Base-by-base conservation (phyloP, 2,329 filamentous ascomycete genomes). In the Penicillium sumatraense region DNA sequence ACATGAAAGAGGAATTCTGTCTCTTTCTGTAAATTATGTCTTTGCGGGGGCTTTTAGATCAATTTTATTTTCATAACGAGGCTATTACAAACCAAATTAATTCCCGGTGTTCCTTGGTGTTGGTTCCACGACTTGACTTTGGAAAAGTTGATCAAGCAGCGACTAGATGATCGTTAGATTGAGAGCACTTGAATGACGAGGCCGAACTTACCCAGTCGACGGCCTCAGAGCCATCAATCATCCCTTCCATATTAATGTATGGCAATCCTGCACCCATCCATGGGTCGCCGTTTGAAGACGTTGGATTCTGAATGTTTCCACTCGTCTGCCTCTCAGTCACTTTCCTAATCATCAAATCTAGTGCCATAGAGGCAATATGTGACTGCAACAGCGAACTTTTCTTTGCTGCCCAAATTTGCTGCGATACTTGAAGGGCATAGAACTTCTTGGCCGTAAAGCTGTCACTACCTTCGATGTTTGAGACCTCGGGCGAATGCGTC, bases 161-260 rank as follows among this genome's bases (percentile, higher is more conserved):
- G 53, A 56, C 53, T 55, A 11, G 13, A 11, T 1, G 13, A 16
- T 18, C n/a, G n/a, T n/a, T n/a, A n/a, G n/a, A n/a, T n/a, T n/a
- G n/a, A n/a, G n/a, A n/a, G n/a, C n/a, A n/a, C n/a, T 21, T 44
- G 10, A 3, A 31, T 14, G n/a, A 14, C 6, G 14, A 24, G n/a
- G 9, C 2, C 18, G 2, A 36, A 40, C 58, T 18, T 40, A 63
- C 61, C 61, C 58, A 64, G 29, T 64, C 58, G 10, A 64, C 20
- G 31, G 54, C 47, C 20, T 63, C 61, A 7, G 60, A 49, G 10
- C 60, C 60, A 49, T 62, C 54, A 26, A 64, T 64, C 53, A 64
- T 63, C 10, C 59, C 60, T 14, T 56, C 54, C 60, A 64, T 61
- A 27, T 54, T 52, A n/a, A 58, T 56, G n/a, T 59, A 59, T 4